A percentile compares a stretch with the other conserved stretches of the same genome.
These are phyloP conservation scores for Podospora comata DNA, from an alignment of 495 filamentous ascomycete genomes.

Conservation along the genomic window DNA sequence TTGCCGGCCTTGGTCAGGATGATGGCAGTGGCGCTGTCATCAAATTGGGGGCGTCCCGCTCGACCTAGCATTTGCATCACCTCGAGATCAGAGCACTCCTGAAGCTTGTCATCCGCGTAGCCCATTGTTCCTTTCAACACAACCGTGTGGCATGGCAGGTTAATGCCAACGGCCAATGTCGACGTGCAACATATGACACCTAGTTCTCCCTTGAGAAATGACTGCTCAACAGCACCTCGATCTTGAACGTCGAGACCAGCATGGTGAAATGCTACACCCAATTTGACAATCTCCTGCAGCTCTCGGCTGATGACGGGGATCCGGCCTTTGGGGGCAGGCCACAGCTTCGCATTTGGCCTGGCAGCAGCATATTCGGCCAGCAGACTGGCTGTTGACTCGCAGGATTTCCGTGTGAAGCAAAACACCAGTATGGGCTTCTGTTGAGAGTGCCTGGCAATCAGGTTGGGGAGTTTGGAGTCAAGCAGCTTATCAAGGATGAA, in stretches of 20 bases:
- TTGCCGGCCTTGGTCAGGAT: slow-evolving; percentile 77
- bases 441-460: slow-evolving; percentile 74
- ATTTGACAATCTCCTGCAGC: slow-evolving; percentile 58
- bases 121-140: slow-evolving; percentile 86
- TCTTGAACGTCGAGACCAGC: slow-evolving; percentile 76
- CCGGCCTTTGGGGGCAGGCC: slow-evolving; percentile 59
- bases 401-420: slow-evolving; percentile 80
- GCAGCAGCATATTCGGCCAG: slow-evolving; percentile 65
- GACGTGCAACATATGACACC: slow-evolving; percentile 94
- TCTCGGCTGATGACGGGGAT: slow-evolving; percentile 58
- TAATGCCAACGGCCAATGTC: slow-evolving; percentile 89
- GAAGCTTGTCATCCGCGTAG: slow-evolving; percentile 60
- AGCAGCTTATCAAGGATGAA: slow-evolving; percentile 83
- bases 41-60: slow-evolving; percentile 91
- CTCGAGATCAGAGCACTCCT: slow-evolving; percentile 86
- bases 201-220: slow-evolving; percentile 71
- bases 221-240: slow-evolving; percentile 65
- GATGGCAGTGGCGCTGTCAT: slow-evolving; percentile 76
- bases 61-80: slow-evolving; percentile 98
- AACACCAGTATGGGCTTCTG: slow-evolving; percentile 91
- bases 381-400: slow-evolving; percentile 68
- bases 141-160: slow-evolving; percentile 88
- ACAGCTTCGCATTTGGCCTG: slow-evolving; percentile 57
- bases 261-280: slow-evolving; percentile 91
- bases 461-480: slow-evolving; percentile 65